Evolutionary conservation across 345 rosid species (phyloP).

Genomic region (Bruguiera gymnorhiza): DNA sequence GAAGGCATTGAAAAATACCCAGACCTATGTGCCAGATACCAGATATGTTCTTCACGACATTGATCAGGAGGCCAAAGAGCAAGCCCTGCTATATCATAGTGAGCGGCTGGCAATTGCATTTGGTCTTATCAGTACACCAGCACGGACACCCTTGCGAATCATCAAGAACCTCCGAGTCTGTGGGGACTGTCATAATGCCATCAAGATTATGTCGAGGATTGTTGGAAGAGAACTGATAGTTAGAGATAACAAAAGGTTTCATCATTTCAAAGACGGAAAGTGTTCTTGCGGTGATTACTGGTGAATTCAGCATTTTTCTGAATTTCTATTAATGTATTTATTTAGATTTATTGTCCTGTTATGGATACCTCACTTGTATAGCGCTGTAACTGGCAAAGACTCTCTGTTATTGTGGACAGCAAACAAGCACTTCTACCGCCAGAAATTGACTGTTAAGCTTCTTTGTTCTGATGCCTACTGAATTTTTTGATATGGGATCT

Average conservation of each 20-base stretch:
- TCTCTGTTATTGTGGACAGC: no score
- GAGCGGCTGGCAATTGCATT: constrained; percentile 80
- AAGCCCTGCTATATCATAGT: constrained; percentile 71
- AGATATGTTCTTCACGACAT: constrained; percentile 71
- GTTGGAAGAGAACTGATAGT: constrained; percentile 69
- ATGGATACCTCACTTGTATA: constrained; percentile 11
- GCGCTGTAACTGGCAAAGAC: background rate
- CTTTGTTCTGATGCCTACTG: background rate
- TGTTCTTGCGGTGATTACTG: constrained; percentile 54
- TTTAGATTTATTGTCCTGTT: background rate
- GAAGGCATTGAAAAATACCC: constrained; percentile 40
- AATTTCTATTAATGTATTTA: background rate
- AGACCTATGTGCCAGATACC: constrained; percentile 64
- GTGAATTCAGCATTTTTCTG: constrained; percentile 21
- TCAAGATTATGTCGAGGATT: constrained; percentile 76
- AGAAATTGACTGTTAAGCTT: background rate
- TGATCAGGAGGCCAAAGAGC: constrained; percentile 82
- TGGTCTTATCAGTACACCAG: constrained; percentile 71
- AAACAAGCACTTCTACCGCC: background rate
- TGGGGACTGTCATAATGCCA: constrained; percentile 74
- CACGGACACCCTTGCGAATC: constrained; percentile 59
- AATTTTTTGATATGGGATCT: background rate
- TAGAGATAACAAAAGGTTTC: constrained; percentile 80
- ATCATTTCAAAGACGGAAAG: constrained; percentile 52
- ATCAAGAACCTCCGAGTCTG: constrained; percentile 80